Conservation (phyloP, 2,329 filamentous ascomycete genomes). For the Cladobotryum protrusum region DNA sequence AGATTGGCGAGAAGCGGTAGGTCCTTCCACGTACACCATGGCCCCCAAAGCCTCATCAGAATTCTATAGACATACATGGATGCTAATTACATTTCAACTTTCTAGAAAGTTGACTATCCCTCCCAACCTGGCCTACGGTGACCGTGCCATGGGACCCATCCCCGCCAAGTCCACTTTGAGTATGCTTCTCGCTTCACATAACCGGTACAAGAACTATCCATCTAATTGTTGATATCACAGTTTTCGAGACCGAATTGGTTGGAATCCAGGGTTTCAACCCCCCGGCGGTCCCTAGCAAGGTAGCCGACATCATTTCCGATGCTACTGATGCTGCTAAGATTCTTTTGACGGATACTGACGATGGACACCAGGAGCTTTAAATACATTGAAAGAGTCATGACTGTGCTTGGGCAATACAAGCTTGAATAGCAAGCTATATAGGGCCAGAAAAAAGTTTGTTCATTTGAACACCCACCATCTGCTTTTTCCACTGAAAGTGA, state of each 20-base stretch:
- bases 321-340: conserved; percentile 38
- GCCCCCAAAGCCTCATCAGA: background rate
- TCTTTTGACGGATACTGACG: conserved; percentile 48
- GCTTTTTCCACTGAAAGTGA: no score
- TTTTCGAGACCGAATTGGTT: conserved; percentile 89
- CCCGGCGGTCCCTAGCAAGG: conserved; percentile 24
- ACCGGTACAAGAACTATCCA: conserved; percentile 5
- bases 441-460: no score
- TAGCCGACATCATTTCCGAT: conserved; percentile 16
- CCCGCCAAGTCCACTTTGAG: conserved; percentile 72
- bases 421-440: conserved; percentile 6
- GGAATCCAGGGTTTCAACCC: conserved; percentile 65
- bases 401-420: background rate
- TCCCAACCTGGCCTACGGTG: conserved; percentile 78
- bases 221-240: conserved; percentile 30
- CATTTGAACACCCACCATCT: no score
- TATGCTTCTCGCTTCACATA: conserved; percentile 33
- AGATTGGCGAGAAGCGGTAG: conserved; percentile 80
- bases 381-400: conserved; percentile 1
- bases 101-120: conserved; percentile 75
- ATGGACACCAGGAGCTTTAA: conserved; percentile 56
- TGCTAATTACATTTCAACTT: conserved; percentile 16
- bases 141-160: conserved; percentile 71
- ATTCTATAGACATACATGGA: background rate
- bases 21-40: conserved; percentile 13